Base-by-base conservation (phyloP, 1,284 basidiomycete species). In the Gomphus sp. region DNA sequence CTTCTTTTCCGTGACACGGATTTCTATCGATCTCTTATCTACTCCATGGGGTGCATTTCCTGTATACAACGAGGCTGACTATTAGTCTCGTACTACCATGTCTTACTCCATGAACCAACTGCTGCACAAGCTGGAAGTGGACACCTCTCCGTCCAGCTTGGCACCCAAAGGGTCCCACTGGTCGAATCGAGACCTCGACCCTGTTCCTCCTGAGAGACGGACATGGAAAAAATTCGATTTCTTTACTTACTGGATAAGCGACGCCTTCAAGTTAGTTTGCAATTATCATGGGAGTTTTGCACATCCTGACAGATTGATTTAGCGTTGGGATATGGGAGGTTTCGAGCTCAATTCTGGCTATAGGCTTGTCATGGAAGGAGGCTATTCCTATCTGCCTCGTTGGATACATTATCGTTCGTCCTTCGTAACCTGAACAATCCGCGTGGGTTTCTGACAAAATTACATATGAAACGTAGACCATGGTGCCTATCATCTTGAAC, bases 181-280 rank as follows among this genome's bases (percentile, higher is more conserved):
- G 82, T 85, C 81, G 63, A 89, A 89, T 70, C 79, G 79, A 66
- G 85, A 89, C 66, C 85, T 87, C 82, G 86, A 88, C 63, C 85
- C 85, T 3, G 83, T 86, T 10, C 82, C 83, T 33, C 74, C 71
- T 0, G 67, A 79, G 47, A 63, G 72, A 47, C 70, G 85, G 55
- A 87, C 84, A 8, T 89, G 86, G 87, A 75, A 77, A 28, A 79
- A 78, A 8, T 74, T 74, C 72, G 83, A 82, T 66, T 86, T 78
- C 62, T 66, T 82, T 58, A 69, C 81, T 7, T 87, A 86, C 67
- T 86, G 84, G 84, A 72, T 85, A 36, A 84, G 81, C 5, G 84
- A 85, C 65, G 78, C 82, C 12, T 74, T 75, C 4, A 81, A 55
- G 60, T 53, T 34, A 22, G 37, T 48, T 5, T 7, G 10, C 12